Conservation (phyloP, 2,329 filamentous ascomycete genomes). For the Ceratocystis cubensis region DNA sequence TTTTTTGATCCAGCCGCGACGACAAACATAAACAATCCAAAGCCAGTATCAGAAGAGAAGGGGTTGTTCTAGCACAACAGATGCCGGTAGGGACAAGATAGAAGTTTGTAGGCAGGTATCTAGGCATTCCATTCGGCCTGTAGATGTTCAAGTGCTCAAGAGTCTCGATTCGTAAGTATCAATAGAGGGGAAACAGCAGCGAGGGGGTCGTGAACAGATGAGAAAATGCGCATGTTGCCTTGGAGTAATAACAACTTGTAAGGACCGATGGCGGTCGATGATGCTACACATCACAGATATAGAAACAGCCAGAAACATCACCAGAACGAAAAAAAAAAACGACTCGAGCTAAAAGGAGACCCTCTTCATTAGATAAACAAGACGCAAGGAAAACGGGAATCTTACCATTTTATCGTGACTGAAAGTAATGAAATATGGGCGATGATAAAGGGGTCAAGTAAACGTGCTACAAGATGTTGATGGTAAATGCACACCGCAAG, state of each 20-base stretch:
- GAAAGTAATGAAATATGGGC: background rate
- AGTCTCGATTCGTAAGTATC: background rate
- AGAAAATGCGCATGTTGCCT: background rate
- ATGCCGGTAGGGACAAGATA: background rate
- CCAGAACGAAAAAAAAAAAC: background rate
- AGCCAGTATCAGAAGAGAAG: background rate
- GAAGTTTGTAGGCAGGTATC: background rate
- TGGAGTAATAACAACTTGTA: background rate
- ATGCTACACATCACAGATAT: background rate
- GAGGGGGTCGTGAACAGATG: background rate
- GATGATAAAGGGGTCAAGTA: background rate
- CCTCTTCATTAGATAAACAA: slow-evolving; percentile 2
- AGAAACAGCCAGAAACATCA: slow-evolving; percentile 7
- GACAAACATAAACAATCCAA: background rate
- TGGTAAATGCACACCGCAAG: background rate
- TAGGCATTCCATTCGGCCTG: background rate
- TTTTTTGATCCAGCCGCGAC: background rate
- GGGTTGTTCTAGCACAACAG: background rate
- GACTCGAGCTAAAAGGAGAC: background rate
- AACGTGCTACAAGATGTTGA: slow-evolving; percentile 6
- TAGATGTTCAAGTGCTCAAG: too few relatives aligned
- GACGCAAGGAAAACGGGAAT: background rate
- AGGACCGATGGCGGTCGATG: background rate
- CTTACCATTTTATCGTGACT: slow-evolving; percentile 8
- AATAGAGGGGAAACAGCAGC: background rate